phyloP scores from a whole-genome alignment of 257 asterid genomes.

The Nicotiana tomentosiformis region DNA sequence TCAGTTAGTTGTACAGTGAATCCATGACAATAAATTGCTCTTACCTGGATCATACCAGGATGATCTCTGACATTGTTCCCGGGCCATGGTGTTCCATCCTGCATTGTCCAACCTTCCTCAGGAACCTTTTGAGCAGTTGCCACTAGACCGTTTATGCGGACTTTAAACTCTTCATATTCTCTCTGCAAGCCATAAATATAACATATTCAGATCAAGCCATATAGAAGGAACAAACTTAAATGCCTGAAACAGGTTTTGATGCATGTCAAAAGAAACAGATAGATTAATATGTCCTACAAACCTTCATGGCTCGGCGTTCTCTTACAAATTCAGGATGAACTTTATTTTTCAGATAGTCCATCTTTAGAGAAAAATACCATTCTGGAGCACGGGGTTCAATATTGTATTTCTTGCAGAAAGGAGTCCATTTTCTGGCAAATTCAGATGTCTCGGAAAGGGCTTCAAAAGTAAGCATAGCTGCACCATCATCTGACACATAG shows the following conservation, averaged over 20 bases:
- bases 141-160: slow-evolving; percentile 63
- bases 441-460: slow-evolving; percentile 78
- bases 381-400: slow-evolving; percentile 94
- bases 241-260: neutral
- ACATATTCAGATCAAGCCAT: neutral
- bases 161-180: slow-evolving; percentile 91
- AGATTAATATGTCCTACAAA: slow-evolving; percentile 13
- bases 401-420: slow-evolving; percentile 70
- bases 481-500: slow-evolving; percentile 90
- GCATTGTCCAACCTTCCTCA: slow-evolving; percentile 97
- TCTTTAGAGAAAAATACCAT: slow-evolving; percentile 78
- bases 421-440: slow-evolving; percentile 82
- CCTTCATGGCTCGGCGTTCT: slow-evolving; percentile 88
- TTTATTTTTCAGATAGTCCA: slow-evolving; percentile 73
- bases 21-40: slow-evolving; percentile 5
- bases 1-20: neutral
- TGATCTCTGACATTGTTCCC: slow-evolving; percentile 91
- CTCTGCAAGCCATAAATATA: slow-evolving; percentile 42
- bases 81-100: slow-evolving; percentile 95
- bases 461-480: slow-evolving; percentile 86
- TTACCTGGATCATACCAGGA: slow-evolving; percentile 97
- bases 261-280: neutral
- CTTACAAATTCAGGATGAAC: slow-evolving; percentile 78
- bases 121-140: slow-evolving; percentile 82
- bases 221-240: neutral